Base-by-base conservation (phyloP, 305 asterid genomes). In the Fraxinus nigra region DNA sequence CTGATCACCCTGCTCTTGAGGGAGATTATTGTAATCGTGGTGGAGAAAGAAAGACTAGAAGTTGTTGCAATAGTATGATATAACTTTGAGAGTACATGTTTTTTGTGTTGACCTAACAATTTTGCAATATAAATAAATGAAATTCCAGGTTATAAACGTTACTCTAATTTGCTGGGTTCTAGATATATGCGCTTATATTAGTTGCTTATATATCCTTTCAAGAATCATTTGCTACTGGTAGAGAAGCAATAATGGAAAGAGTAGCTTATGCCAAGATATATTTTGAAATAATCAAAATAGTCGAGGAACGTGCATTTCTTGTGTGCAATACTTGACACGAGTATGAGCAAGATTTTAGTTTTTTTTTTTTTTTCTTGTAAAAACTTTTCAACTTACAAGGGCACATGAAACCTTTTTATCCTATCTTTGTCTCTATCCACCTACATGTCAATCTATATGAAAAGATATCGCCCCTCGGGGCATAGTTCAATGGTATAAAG, bases 41-140 rank as follows among this genome's bases (percentile, higher is more conserved):
- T 72, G 34, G 72, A 67, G 40, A 11, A 73, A 59, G 28, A 81
- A 78, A 76, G 67, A 76, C 65, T 28, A 48, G 11, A 34, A 35
- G 32, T 33, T 56, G 75, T 77, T 65, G 59, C 82, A 76, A 51
- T 79, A 40, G 77, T 59, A n/a, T 37, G 48, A 4, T 75, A 7
- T 72, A 32, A 76, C 51, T 75, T 32, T 38, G 77, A 67, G 37
- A 20, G 61, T 51, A 48, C 70, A 67, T 67, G 40, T 74, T 74
- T 63, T 9, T 22, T 81, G 28, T 78, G 77, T 83, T 67, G 72
- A 38, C 79, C 82, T 79, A 32, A 82, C 22, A 79, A 8, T 79
- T 84, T 86, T 82, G 85, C 87, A 59, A 59, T 77, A 82, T 18
- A 79, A 83, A 26, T 32, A 80, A 77, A 75, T 63, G 14, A 63